Percentiles rank a stretch among this genome's conserved stretches.
Conservation (phyloP, 73 alveolate genomes). For the Durusdinium trenchii region DNA sequence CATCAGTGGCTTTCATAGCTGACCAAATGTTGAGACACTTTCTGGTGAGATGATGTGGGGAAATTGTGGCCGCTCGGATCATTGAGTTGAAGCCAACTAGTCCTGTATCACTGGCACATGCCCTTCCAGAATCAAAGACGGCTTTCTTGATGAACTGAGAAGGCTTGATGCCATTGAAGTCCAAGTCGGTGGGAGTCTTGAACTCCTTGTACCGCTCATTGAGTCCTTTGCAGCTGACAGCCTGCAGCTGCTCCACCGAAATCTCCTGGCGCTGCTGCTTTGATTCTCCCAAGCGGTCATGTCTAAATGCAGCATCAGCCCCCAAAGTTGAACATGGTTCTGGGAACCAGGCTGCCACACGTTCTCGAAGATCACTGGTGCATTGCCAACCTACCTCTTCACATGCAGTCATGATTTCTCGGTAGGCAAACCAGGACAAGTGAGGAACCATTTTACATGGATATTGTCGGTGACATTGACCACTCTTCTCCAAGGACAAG, state of each 20-base stretch:
- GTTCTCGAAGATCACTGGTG: background rate
- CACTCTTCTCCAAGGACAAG: background rate
- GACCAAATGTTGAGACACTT: background rate
- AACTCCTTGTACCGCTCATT: background rate
- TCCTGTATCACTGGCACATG: background rate
- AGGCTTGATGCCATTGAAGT: background rate
- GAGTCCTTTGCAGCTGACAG: background rate
- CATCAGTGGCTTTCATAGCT: background rate
- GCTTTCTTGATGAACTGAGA: background rate
- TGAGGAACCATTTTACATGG: background rate
- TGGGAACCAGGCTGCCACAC: background rate
- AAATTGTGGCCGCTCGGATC: background rate
- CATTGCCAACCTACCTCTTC: background rate
- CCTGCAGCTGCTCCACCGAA: background rate
- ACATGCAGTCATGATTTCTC: background rate
- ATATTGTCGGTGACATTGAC: background rate
- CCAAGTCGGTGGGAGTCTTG: background rate
- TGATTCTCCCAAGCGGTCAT: background rate
- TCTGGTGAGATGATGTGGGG: background rate
- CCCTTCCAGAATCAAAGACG: background rate
- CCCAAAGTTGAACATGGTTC: slow-evolving; percentile 31
- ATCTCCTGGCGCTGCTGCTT: background rate
- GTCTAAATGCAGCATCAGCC: background rate
- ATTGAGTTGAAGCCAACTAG: background rate
- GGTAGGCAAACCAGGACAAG: background rate